Percentiles rank a stretch among this genome's conserved stretches.
These are phyloP conservation scores for Plantago lanceolata DNA, from an alignment of 305 asterid species.

Conservation along the genomic window DNA sequence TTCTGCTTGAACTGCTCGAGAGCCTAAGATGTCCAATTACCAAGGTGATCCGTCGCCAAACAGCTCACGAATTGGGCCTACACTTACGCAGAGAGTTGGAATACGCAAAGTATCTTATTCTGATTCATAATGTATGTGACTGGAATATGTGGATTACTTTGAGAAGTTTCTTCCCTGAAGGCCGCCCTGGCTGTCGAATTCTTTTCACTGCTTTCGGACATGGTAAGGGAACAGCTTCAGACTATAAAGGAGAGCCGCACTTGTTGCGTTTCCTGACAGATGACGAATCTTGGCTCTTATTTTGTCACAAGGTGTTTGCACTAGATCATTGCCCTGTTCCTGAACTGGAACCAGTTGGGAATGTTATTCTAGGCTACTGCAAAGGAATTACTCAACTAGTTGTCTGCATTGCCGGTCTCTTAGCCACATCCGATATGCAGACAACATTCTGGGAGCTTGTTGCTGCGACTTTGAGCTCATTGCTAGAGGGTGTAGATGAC, in stretches of 20 bases:
- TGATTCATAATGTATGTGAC: neutral
- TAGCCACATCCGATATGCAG: neutral
- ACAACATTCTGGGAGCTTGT: conserved; percentile 5
- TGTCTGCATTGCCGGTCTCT: conserved; percentile 8
- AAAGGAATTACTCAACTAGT: conserved; percentile 2
- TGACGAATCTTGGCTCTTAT: neutral
- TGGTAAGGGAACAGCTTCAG: neutral
- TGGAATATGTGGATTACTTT: neutral
- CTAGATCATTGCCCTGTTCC: neutral
- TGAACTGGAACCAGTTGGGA: conserved; percentile 7
- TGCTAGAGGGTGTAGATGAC: neutral
- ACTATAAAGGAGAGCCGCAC: neutral
- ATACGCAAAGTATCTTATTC: neutral
- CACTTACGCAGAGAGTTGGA: neutral
- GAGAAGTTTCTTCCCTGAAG: neutral
- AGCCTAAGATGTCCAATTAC: neutral
- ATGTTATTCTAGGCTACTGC: neutral
- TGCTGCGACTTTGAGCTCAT: neutral
- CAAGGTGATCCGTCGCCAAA: neutral
- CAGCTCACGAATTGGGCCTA: neutral
- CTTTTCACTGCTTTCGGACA: neutral
- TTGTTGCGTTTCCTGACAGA: neutral
- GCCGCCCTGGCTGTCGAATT: neutral
- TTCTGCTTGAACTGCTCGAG: neutral
- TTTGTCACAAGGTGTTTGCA: neutral